A percentile compares a stretch with the other conserved stretches of the same genome.
Conservation (phyloP, 306 rosid genomes). For the Prunus kanzakura region DNA sequence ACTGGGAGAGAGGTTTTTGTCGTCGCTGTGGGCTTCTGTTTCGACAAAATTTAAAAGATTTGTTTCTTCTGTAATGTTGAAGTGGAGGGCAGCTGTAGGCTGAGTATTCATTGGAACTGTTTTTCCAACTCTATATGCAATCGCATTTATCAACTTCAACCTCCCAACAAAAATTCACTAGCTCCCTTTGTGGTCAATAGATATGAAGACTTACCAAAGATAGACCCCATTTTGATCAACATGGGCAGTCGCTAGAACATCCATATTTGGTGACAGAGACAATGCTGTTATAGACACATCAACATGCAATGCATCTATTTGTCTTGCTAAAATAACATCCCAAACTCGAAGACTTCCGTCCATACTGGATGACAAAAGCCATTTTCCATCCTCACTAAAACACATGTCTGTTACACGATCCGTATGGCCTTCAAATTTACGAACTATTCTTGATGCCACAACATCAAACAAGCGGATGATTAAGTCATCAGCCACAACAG, state of each 20-base stretch:
- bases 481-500: constrained; percentile 74
- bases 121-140: not conserved
- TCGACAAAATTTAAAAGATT: too few relatives aligned
- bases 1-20: too few relatives aligned
- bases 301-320: constrained; percentile 77
- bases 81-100: not conserved
- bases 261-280: constrained; percentile 94
- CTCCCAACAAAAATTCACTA: not conserved
- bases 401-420: constrained; percentile 93
- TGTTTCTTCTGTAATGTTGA: not conserved
- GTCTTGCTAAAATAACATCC: constrained; percentile 89
- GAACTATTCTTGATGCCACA: constrained; percentile 76
- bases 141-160: not conserved
- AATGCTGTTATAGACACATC: constrained; percentile 75
- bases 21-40: too few relatives aligned
- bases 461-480: constrained; percentile 75
- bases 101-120: not conserved
- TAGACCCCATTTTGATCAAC: constrained; percentile 88
- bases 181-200: not conserved
- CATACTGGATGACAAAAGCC: constrained; percentile 94
- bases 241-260: constrained; percentile 81
- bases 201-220: constrained; percentile 65
- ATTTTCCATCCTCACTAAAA: constrained; percentile 97
- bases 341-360: constrained; percentile 94
- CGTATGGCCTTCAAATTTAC: constrained; percentile 85